Base-by-base conservation (phyloP, 2,329 filamentous ascomycete genomes). In the Botryosphaeria dothidea region DNA sequence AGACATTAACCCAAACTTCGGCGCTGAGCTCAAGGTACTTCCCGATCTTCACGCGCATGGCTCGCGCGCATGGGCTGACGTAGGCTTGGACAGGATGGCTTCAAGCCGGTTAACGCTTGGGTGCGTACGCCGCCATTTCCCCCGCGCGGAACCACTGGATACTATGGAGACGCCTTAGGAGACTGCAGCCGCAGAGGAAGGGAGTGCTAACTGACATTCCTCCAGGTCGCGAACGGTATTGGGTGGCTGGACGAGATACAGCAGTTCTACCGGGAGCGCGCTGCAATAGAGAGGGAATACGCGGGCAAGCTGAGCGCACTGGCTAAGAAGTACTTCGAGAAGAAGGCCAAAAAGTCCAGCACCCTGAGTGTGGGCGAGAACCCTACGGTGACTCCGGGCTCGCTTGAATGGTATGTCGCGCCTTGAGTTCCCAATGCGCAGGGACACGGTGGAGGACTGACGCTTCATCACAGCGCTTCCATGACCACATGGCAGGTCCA, bases 401-500 rank as follows among this genome's bases (percentile, higher is more conserved):
- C 94, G 36, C 86, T 99, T 62, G 95, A 99, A 79, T 96, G 88
- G 89, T 90, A 79, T 65, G 72, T 43, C 43, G 25, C 27, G 21
- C 45, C 54, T 48, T 15, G 46, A 62, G 56, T 69, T 63, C 61
- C 38, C n/a, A 19, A 34, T 64, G 34, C 49, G 21, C 60, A 34
- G 41, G 46, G 25, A 23, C 19, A 54, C 46, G 15, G 21, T 25
- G 25, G 54, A 45, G 27, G 36, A 66, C 73, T 75, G 68, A 76
- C 66, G 25, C 64, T 48, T 56, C 9, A 25, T 13, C 65, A 36
- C 70, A 91, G 93, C 76, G 95, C 95, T 62, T 98, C 94, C 23
- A 86, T 99, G 75, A 98, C 94, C 27, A 99, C 94, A 62, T 99
- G 95, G 95, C 90, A 92, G 13, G 95, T 93, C 3, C 95, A 98